Conservation (phyloP, 352 stramenopile species). For the Chrysophaeum taylorii region DNA sequence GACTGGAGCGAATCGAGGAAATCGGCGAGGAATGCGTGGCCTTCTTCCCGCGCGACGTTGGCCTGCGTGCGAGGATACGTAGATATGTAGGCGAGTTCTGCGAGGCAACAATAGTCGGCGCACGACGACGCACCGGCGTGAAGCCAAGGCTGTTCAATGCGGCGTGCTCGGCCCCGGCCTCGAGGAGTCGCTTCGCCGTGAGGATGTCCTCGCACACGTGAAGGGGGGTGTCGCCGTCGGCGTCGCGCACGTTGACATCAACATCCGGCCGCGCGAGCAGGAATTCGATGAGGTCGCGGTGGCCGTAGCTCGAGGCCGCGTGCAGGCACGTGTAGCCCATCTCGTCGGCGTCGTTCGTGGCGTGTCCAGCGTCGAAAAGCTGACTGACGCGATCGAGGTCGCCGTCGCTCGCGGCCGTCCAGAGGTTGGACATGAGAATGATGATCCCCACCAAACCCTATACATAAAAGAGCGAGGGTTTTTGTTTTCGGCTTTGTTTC, state of each 20-base stretch:
- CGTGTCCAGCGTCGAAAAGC: neutral
- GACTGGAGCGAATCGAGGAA: too few relatives aligned
- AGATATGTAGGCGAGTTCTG: too few relatives aligned
- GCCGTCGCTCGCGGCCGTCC: neutral
- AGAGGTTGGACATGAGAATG: too few relatives aligned
- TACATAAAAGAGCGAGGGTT: too few relatives aligned
- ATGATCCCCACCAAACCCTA: too few relatives aligned
- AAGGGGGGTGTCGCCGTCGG: neutral
- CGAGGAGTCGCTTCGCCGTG: neutral
- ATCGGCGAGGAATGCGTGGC: too few relatives aligned
- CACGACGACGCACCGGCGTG: too few relatives aligned
- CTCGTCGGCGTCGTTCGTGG: neutral
- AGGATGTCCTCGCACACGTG: neutral
- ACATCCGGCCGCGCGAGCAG: neutral
- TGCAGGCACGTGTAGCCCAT: constrained; percentile 2
- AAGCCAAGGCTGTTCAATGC: neutral
- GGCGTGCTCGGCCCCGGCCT: neutral
- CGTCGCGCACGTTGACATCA: neutral
- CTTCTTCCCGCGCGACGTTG: too few relatives aligned
- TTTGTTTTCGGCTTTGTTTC: too few relatives aligned
- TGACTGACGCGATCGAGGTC: neutral
- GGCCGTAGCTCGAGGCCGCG: neutral
- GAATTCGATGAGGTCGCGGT: neutral
- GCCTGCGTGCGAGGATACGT: too few relatives aligned
- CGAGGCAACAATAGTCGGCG: too few relatives aligned